Conservation (phyloP, 305 asterid species). For the Andrographis paniculata region DNA sequence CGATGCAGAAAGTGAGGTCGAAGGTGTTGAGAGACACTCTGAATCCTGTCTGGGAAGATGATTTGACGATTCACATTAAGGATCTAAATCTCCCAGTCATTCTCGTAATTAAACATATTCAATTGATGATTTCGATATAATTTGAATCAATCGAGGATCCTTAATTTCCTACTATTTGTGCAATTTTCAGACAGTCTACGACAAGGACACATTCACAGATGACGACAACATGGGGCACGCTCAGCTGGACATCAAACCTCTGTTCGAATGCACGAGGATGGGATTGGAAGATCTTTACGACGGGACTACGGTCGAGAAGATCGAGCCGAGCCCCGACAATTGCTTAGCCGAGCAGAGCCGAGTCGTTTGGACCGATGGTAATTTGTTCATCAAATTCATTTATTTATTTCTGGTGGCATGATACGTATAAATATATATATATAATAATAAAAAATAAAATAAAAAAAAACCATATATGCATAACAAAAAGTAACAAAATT, state of each 20-base stretch:
- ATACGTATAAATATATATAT: no score
- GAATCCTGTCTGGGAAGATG: conserved; percentile 41
- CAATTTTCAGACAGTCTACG: conserved; percentile 25
- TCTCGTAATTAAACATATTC: conserved; percentile 30
- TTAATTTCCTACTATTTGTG: neutral
- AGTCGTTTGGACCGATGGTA: conserved; percentile 24
- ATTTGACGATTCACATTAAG: conserved; percentile 25
- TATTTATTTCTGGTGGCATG: no score
- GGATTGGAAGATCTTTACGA: conserved; percentile 18
- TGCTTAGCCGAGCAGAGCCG: conserved; percentile 29
- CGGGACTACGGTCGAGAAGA: conserved; percentile 18
- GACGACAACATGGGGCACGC: conserved; percentile 42
- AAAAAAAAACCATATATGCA: no score
- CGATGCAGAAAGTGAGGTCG: conserved; percentile 32
- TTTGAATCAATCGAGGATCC: no score
- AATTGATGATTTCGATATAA: no score
- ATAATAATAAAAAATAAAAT: no score
- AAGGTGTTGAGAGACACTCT: conserved; percentile 25
- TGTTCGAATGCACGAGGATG: conserved; percentile 24
- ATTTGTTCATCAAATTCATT: no score
- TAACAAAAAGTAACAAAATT: no score
- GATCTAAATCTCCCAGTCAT: conserved; percentile 26
- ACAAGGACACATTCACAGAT: conserved; percentile 28
- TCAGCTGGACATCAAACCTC: conserved; percentile 24
- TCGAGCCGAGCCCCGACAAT: conserved; percentile 26